Percentiles rank a stretch among this genome's conserved stretches.
phyloP scores from a whole-genome alignment of 2,329 filamentous ascomycete genomes.

The Fusarium verticillioides region DNA sequence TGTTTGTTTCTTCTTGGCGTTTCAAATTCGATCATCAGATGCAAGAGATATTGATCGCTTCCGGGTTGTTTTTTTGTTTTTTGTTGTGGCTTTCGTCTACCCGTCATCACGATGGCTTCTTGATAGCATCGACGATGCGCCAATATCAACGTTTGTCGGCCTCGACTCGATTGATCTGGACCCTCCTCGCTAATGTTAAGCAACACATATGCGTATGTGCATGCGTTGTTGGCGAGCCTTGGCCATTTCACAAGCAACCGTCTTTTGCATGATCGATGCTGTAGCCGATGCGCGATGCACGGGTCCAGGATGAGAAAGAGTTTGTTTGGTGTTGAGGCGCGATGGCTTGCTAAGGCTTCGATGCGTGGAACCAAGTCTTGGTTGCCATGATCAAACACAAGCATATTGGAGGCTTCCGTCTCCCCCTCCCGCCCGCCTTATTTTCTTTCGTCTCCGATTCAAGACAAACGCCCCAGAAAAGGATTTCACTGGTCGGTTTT shows the following conservation, averaged over 20 bases:
- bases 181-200: background rate
- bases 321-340: conserved; percentile 33
- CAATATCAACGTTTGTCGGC: background rate
- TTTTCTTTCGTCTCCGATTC: background rate
- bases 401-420: background rate
- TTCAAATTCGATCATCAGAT: background rate
- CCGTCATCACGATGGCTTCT: background rate
- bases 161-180: conserved; percentile 1
- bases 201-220: background rate
- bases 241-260: background rate
- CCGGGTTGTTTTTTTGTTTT: background rate
- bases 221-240: background rate
- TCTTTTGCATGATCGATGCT: conserved; percentile 17
- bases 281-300: conserved; percentile 18
- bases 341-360: conserved; percentile 31
- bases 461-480: background rate
- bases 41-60: conserved; percentile 6
- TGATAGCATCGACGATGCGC: conserved; percentile 5
- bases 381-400: conserved; percentile 13
- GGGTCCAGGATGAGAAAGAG: background rate
- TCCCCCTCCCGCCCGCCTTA: background rate
- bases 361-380: conserved; percentile 24
- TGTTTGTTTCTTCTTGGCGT: background rate
- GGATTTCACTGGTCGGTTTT: background rate
- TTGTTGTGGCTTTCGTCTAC: background rate